These are phyloP conservation scores for Penicillium sp. DNA, from an alignment of 2,329 filamentous ascomycete genomes.

Conservation along the genomic window DNA sequence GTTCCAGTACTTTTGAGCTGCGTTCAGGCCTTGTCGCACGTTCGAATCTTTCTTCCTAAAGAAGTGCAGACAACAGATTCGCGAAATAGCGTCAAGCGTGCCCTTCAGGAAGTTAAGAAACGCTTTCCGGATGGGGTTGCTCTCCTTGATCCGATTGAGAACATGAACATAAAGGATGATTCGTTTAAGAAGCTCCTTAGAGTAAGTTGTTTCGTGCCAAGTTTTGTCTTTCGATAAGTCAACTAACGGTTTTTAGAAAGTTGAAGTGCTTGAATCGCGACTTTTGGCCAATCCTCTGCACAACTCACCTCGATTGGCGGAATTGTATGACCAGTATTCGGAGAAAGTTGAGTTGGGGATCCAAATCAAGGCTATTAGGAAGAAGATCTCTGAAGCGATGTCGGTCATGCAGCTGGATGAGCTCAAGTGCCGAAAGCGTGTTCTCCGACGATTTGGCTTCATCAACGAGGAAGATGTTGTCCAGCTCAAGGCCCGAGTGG, in stretches of 20 bases:
- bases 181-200: conserved; percentile 85
- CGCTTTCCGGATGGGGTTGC: conserved; percentile 92
- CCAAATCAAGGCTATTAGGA: conserved; percentile 84
- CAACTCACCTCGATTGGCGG: conserved; percentile 76
- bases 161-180: conserved; percentile 92
- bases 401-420: conserved; percentile 92
- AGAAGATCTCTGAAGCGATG: conserved; percentile 77
- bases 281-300: conserved; percentile 87
- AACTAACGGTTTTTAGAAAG: conserved; percentile 61
- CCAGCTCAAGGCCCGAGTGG: conserved; percentile 92
- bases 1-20: conserved; percentile 84
- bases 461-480: conserved; percentile 95
- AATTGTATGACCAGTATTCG: conserved; percentile 82
- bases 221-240: not conserved
- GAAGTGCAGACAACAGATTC: conserved; percentile 67
- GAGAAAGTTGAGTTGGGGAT: conserved; percentile 71
- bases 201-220: conserved; percentile 34
- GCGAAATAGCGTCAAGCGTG: conserved; percentile 63
- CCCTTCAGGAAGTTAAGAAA: conserved; percentile 72
- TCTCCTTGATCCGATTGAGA: conserved; percentile 85
- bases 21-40: conserved; percentile 76
- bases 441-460: conserved; percentile 88
- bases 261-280: conserved; percentile 90
- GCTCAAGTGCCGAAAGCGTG: conserved; percentile 91
- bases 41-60: conserved; percentile 77